phyloP scores from a whole-genome alignment of 306 rosid species.

The Astragalus membranaceus region DNA sequence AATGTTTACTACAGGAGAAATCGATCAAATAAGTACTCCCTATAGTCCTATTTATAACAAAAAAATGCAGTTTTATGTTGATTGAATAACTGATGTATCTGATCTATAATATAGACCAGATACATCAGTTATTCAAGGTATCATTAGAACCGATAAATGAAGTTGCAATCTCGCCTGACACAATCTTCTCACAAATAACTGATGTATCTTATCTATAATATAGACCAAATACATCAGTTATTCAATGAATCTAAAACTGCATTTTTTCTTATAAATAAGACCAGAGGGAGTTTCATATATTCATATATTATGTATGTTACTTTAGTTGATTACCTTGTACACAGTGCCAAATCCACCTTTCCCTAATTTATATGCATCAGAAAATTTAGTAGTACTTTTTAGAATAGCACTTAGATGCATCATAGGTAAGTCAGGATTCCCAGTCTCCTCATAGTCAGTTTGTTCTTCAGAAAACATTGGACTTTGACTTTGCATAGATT shows the following conservation, averaged over 20 bases:
- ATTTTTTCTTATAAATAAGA: too few relatives aligned
- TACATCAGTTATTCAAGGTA: too few relatives aligned
- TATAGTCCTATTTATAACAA: too few relatives aligned
- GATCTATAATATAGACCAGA: too few relatives aligned
- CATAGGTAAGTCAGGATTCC: slow-evolving; percentile 29
- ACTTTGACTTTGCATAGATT: neutral
- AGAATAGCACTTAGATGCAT: slow-evolving; percentile 28
- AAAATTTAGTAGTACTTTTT: slow-evolving; percentile 21
- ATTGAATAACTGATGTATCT: too few relatives aligned
- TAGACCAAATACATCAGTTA: too few relatives aligned
- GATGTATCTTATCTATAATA: too few relatives aligned
- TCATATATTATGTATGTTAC: neutral
- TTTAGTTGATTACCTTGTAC: slow-evolving; percentile 22
- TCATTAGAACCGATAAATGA: too few relatives aligned
- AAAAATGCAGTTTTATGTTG: too few relatives aligned
- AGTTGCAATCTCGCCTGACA: too few relatives aligned
- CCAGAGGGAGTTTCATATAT: neutral
- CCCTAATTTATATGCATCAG: slow-evolving; percentile 25
- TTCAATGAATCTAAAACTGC: too few relatives aligned
- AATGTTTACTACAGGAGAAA: neutral
- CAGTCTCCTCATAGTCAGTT: neutral
- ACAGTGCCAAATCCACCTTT: slow-evolving; percentile 47
- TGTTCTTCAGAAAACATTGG: slow-evolving; percentile 22
- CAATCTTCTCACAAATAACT: too few relatives aligned
- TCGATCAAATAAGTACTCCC: neutral